Evolutionary conservation across 2,329 filamentous ascomycete species (phyloP).

Genomic region (Coniochaeta sp.): DNA sequence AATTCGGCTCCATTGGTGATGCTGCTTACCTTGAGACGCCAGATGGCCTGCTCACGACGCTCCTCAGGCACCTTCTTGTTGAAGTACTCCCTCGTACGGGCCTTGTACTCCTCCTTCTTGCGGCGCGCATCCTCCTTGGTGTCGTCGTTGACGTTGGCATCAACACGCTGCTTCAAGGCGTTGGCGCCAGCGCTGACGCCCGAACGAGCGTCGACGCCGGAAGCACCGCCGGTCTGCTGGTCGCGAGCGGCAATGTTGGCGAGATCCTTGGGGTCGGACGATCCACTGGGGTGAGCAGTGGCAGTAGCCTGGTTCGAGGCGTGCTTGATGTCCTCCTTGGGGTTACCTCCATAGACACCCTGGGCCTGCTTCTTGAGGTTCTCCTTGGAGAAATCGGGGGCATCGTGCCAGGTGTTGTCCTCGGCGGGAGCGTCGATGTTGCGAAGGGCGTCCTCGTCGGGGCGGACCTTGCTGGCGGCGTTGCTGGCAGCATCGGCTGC

Average conservation of each 20-base stretch:
- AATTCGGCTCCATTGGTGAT: background rate
- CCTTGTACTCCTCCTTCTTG: conserved; percentile 30
- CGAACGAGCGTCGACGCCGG: conserved; percentile 43
- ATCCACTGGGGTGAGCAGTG: conserved; percentile 47
- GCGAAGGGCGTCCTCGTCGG: conserved; percentile 66
- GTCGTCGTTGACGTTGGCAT: conserved; percentile 60
- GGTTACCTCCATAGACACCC: conserved; percentile 48
- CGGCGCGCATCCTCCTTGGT: conserved; percentile 39
- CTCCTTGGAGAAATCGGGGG: conserved; percentile 66
- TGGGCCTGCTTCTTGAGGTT: conserved; percentile 63
- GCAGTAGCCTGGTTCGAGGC: conserved; percentile 51
- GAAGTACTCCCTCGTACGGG: conserved; percentile 62
- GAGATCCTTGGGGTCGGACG: conserved; percentile 45
- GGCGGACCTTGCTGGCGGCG: conserved; percentile 67
- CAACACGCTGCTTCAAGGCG: conserved; percentile 46
- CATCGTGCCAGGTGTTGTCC: conserved; percentile 91
- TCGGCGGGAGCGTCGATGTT: conserved; percentile 79
- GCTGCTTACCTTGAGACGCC: conserved; percentile 59
- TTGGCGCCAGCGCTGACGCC: conserved; percentile 36
- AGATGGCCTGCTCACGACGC: conserved; percentile 85
- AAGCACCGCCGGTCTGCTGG: conserved; percentile 32
- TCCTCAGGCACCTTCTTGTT: conserved; percentile 84
- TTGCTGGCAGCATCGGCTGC: conserved; percentile 82
- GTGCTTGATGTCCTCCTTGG: conserved; percentile 52
- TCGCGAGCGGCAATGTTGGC: conserved; percentile 38